phyloP scores from a whole-genome alignment of 805 yeast genomes.

The Candida nitratophila region DNA sequence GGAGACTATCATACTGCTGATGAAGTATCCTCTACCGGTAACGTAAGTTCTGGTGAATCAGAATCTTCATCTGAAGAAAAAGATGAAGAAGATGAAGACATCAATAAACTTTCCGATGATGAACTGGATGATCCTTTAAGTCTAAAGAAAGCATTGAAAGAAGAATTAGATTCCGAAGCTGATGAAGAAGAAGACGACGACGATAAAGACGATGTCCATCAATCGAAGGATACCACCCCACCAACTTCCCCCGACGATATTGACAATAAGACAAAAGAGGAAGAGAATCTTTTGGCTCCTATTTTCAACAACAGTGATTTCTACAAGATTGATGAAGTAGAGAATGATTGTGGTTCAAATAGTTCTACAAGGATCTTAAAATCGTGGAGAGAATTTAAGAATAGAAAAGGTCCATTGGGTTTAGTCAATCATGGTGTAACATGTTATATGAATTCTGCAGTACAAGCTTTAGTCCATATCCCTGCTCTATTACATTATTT shows the following conservation, averaged over 20 bases:
- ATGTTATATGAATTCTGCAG: slow-evolving; percentile 93
- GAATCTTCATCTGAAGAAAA: slow-evolving; percentile 1
- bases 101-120: background rate
- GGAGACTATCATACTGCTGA: slow-evolving; percentile 26
- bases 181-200: background rate
- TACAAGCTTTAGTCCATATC: slow-evolving; percentile 83
- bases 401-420: slow-evolving; percentile 58
- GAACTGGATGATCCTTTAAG: slow-evolving; percentile 1
- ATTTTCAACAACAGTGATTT: slow-evolving; percentile 31
- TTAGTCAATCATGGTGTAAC: slow-evolving; percentile 89
- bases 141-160: background rate
- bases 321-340: slow-evolving; percentile 50
- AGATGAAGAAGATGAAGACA: slow-evolving; percentile 2
- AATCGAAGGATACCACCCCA: background rate
- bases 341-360: slow-evolving; percentile 59
- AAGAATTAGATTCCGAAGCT: background rate
- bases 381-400: slow-evolving; percentile 56
- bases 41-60: background rate
- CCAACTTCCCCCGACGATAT: slow-evolving; percentile 1
- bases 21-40: slow-evolving; percentile 8
- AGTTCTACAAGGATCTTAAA: slow-evolving; percentile 53
- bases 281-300: slow-evolving; percentile 8
- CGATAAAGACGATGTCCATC: background rate
- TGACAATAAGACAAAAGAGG: background rate
- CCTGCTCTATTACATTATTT: slow-evolving; percentile 88